These are phyloP conservation scores for Fusarium dlaminii DNA, from an alignment of 2,329 filamentous ascomycete genomes.

Conservation along the genomic window DNA sequence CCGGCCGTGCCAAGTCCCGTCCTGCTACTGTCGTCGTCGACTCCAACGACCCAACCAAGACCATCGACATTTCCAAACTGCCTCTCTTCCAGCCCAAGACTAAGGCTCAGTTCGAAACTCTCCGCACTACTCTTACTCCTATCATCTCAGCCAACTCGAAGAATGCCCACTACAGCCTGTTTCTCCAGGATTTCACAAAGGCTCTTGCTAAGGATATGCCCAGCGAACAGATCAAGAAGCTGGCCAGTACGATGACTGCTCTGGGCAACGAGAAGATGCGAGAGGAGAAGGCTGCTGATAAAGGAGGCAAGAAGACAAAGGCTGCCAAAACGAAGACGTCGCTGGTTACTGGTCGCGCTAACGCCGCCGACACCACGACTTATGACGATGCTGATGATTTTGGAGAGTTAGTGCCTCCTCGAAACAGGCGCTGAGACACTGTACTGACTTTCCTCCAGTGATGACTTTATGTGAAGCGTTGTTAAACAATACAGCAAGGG, in stretches of 20 bases:
- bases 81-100: slow-evolving; percentile 89
- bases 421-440: neutral
- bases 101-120: slow-evolving; percentile 83
- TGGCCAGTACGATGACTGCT: slow-evolving; percentile 86
- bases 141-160: slow-evolving; percentile 79
- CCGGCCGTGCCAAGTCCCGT: slow-evolving; percentile 73
- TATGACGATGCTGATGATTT: slow-evolving; percentile 80
- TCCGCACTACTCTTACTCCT: slow-evolving; percentile 82
- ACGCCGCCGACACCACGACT: slow-evolving; percentile 73
- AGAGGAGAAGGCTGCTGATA: slow-evolving; percentile 94
- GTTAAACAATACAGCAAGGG: slow-evolving; percentile 11
- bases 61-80: slow-evolving; percentile 82
- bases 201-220: slow-evolving; percentile 86
- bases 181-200: slow-evolving; percentile 91
- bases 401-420: slow-evolving; percentile 76
- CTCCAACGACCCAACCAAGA: slow-evolving; percentile 76
- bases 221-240: slow-evolving; percentile 96
- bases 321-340: slow-evolving; percentile 94
- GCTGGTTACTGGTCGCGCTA: slow-evolving; percentile 72
- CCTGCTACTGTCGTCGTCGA: slow-evolving; percentile 75
- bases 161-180: slow-evolving; percentile 90
- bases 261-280: slow-evolving; percentile 98
- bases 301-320: slow-evolving; percentile 96
- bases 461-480: slow-evolving; percentile 75
- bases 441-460: slow-evolving; percentile 54